A percentile compares a stretch with the other conserved stretches of the same genome.
Evolutionary conservation across 75 land plant genomes (phyloP).

Genomic region (Cunninghamia lanceolata): DNA sequence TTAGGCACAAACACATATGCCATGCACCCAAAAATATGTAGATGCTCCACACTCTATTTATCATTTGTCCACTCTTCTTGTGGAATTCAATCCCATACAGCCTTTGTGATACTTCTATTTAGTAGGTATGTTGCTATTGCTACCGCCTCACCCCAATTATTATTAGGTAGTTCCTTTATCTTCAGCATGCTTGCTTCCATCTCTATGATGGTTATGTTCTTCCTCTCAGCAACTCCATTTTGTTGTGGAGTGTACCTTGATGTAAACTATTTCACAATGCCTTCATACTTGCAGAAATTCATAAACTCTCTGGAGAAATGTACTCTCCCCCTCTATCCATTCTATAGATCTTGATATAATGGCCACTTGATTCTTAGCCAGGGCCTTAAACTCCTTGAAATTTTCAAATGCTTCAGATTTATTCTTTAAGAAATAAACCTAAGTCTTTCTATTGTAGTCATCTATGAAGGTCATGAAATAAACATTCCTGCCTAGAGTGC

Average conservation of each 20-base stretch:
- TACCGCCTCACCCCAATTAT: too few relatives aligned
- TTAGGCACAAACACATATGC: neutral
- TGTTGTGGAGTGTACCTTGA: neutral
- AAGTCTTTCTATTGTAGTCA: neutral
- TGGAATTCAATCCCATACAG: neutral
- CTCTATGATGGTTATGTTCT: neutral
- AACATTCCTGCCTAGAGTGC: neutral
- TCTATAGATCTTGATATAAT: neutral
- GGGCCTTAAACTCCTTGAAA: neutral
- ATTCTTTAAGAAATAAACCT: neutral
- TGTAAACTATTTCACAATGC: neutral
- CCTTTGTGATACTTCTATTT: neutral
- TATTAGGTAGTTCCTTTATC: too few relatives aligned
- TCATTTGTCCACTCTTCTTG: too few relatives aligned
- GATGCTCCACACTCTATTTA: too few relatives aligned
- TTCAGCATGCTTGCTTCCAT: too few relatives aligned
- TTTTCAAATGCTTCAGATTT: neutral
- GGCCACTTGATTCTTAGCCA: neutral
- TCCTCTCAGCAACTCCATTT: neutral
- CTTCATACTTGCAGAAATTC: neutral
- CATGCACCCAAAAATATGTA: neutral
- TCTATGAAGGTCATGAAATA: neutral
- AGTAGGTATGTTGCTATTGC: neutral
- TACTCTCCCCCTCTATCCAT: neutral
- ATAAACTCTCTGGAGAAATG: neutral